Evolutionary conservation across 176 grass and related monocot species (phyloP).

Genomic region (Tillandsia fasciculata): DNA sequence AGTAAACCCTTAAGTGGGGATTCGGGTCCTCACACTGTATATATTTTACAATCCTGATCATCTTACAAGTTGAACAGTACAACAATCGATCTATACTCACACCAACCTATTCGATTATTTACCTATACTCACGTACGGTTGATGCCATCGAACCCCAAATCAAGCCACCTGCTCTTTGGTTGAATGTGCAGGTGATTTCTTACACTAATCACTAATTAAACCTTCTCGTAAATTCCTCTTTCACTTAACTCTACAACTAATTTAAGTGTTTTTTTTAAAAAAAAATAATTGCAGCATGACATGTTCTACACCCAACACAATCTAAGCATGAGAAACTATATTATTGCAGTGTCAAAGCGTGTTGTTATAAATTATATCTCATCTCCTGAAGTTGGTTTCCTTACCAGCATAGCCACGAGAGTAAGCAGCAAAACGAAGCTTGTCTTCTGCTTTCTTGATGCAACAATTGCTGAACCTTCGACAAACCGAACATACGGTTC

Average conservation of each 20-base stretch:
- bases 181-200: slow-evolving; percentile 70
- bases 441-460: slow-evolving; percentile 65
- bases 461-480: slow-evolving; percentile 37
- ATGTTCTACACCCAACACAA: slow-evolving; percentile 79
- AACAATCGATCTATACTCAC: slow-evolving; percentile 35
- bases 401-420: slow-evolving; percentile 36
- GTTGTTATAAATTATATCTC: slow-evolving; percentile 67
- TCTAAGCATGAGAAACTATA: slow-evolving; percentile 71
- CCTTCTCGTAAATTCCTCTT: neutral
- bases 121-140: slow-evolving; percentile 45
- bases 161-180: slow-evolving; percentile 57
- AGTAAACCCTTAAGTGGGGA: no score
- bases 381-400: slow-evolving; percentile 67
- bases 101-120: slow-evolving; percentile 32
- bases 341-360: slow-evolving; percentile 30
- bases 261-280: slow-evolving; percentile 1
- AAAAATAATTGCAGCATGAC: slow-evolving; percentile 47
- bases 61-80: slow-evolving; percentile 39
- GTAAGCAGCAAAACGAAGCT: slow-evolving; percentile 56
- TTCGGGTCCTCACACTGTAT: no score
- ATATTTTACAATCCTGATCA: neutral
- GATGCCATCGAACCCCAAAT: slow-evolving; percentile 53
- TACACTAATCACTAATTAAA: neutral
- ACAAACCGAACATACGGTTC: slow-evolving; percentile 58
- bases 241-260: neutral